phyloP scores from a whole-genome alignment of 805 yeast genomes.

The Yamadazyma insecticola region DNA sequence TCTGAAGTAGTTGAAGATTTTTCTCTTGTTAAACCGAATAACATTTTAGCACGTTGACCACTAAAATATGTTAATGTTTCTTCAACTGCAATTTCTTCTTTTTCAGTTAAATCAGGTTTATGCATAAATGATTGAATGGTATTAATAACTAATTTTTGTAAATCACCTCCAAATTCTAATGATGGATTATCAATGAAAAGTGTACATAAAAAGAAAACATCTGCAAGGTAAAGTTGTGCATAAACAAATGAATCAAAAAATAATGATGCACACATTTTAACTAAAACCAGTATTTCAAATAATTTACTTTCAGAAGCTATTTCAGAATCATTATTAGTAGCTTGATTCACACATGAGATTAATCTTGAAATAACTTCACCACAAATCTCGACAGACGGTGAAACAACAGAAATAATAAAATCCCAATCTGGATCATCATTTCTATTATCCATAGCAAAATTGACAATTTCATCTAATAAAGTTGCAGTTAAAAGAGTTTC shows the following conservation, averaged over 20 bases:
- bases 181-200: constrained; percentile 51
- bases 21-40: constrained; percentile 64
- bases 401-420: constrained; percentile 56
- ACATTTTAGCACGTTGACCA: constrained; percentile 62
- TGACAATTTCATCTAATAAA: constrained; percentile 68
- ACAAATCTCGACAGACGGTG: constrained; percentile 72
- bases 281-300: constrained; percentile 67
- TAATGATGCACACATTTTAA: constrained; percentile 56
- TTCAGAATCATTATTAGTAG: constrained; percentile 39
- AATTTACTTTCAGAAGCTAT: constrained; percentile 46
- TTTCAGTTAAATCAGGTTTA: constrained; percentile 44
- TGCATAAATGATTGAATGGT: constrained; percentile 65
- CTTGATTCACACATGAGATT: constrained; percentile 48
- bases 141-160: constrained; percentile 61
- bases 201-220: constrained; percentile 63
- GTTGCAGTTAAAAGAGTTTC: constrained; percentile 56
- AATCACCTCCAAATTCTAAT: constrained; percentile 52
- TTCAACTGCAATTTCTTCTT: constrained; percentile 39
- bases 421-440: constrained; percentile 73
- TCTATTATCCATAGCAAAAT: constrained; percentile 69
- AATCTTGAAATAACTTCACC: constrained; percentile 58
- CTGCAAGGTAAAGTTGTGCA: constrained; percentile 65
- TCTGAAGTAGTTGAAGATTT: constrained; percentile 37
- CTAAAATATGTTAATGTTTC: constrained; percentile 44
- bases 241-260: constrained; percentile 65